Evolutionary conservation across 2,329 filamentous ascomycete species (phyloP).

Genomic region (Penicillium sp.): DNA sequence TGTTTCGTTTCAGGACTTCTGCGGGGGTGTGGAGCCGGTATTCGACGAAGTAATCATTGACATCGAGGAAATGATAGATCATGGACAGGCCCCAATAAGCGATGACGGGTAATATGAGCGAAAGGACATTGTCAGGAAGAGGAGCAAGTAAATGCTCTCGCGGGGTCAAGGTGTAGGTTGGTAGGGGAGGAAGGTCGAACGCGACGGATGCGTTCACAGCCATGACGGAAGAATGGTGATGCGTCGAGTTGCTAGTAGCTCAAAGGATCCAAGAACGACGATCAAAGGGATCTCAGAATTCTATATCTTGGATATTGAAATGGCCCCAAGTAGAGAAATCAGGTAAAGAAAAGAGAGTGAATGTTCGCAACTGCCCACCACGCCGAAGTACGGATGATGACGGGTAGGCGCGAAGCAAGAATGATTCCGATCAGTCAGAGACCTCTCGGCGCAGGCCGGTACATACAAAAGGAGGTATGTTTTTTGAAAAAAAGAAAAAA

Average conservation of each 20-base stretch:
- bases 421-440: not conserved
- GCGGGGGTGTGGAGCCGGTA: conserved; percentile 94
- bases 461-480: not conserved
- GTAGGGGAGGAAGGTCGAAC: conserved; percentile 74
- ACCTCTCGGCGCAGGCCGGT: not conserved
- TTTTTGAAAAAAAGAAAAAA: not conserved
- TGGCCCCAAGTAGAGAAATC: not conserved
- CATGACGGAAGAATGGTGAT: conserved; percentile 24
- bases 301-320: not conserved
- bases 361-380: conserved; percentile 5
- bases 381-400: conserved; percentile 8
- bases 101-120: conserved; percentile 71
- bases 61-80: conserved; percentile 84
- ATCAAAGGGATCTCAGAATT: not conserved
- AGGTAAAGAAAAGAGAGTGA: conserved; percentile 3
- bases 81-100: conserved; percentile 87
- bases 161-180: conserved; percentile 70
- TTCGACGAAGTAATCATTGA: conserved; percentile 79
- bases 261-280: not conserved
- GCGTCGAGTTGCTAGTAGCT: not conserved
- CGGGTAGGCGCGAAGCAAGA: conserved; percentile 6
- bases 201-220: conserved; percentile 36
- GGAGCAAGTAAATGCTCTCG: conserved; percentile 71
- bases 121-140: conserved; percentile 77
- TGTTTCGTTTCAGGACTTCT: conserved; percentile 83